Evolutionary conservation across 306 rosid genomes (phyloP).

Genomic region (Prunus armeniaca): DNA sequence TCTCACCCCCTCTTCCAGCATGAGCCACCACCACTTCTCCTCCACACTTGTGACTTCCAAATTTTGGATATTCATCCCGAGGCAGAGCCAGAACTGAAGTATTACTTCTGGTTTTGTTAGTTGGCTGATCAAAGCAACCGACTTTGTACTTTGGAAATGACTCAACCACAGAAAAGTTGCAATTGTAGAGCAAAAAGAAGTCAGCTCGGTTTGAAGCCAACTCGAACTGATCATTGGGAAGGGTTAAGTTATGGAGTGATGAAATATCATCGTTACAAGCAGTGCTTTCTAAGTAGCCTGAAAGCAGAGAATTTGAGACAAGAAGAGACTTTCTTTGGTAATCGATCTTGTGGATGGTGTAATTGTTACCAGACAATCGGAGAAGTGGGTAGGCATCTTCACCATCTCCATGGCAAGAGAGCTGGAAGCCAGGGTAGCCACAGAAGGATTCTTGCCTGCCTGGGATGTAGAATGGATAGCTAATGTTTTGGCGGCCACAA

Average conservation of each 20-base stretch:
- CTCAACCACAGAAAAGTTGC: slow-evolving; percentile 10
- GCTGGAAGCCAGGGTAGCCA: slow-evolving; percentile 54
- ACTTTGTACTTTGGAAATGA: neutral
- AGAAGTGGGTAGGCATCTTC: slow-evolving; percentile 30
- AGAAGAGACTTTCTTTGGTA: slow-evolving; percentile 28
- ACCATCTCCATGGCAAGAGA: slow-evolving; percentile 25
- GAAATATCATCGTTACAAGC: neutral
- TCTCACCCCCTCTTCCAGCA: neutral
- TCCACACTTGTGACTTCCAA: slow-evolving; percentile 19
- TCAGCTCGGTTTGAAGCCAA: slow-evolving; percentile 12
- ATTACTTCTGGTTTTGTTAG: neutral
- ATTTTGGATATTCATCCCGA: neutral
- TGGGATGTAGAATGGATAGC: slow-evolving; percentile 46
- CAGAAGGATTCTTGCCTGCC: slow-evolving; percentile 30
- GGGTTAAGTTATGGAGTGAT: slow-evolving; percentile 8
- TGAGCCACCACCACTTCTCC: neutral
- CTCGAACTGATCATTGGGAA: neutral
- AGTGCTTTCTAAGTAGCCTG: neutral
- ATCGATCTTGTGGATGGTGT: slow-evolving; percentile 32
- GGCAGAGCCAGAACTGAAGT: slow-evolving; percentile 36
- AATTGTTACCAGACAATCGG: slow-evolving; percentile 8
- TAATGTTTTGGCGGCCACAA: slow-evolving; percentile 41
- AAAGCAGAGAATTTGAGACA: slow-evolving; percentile 37
- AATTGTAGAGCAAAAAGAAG: slow-evolving; percentile 26
- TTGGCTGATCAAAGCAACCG: slow-evolving; percentile 24